Percentiles rank a stretch among this genome's conserved stretches.
Conservation (phyloP, 805 yeast species). For the Sugiyamaella valdiviana region DNA sequence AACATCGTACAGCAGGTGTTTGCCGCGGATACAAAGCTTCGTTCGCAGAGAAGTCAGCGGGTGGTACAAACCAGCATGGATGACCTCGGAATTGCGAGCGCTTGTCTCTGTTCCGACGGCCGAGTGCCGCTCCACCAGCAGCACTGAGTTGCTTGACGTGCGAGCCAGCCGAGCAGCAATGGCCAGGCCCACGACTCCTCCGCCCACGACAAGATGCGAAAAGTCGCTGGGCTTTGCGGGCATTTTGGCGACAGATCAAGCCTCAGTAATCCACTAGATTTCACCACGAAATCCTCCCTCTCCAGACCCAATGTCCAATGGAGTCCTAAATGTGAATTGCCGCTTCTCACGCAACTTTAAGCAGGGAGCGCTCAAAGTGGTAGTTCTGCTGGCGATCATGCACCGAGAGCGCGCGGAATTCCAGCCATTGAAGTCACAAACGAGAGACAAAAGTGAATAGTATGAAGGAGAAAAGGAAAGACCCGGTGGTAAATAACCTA, state of each 20-base stretch:
- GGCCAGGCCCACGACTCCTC: slow-evolving; percentile 80
- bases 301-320: no score
- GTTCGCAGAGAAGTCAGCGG: slow-evolving; percentile 65
- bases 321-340: no score
- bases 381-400: no score
- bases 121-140: slow-evolving; percentile 63
- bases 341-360: no score
- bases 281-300: no score
- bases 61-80: slow-evolving; percentile 85
- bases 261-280: no score
- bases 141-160: slow-evolving; percentile 43
- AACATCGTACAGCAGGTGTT: slow-evolving; percentile 52
- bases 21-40: slow-evolving; percentile 68
- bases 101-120: slow-evolving; percentile 74
- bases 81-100: slow-evolving; percentile 86
- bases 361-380: no score
- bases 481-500: no score
- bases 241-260: not conserved
- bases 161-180: slow-evolving; percentile 63
- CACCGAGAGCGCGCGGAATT: no score
- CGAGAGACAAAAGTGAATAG: no score
- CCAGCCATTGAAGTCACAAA: no score
- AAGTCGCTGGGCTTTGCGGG: slow-evolving; percentile 38
- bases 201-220: slow-evolving; percentile 73
- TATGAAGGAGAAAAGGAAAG: no score